Conservation (phyloP, 495 filamentous ascomycete species). For the Penicillium cosmopolitanum region DNA sequence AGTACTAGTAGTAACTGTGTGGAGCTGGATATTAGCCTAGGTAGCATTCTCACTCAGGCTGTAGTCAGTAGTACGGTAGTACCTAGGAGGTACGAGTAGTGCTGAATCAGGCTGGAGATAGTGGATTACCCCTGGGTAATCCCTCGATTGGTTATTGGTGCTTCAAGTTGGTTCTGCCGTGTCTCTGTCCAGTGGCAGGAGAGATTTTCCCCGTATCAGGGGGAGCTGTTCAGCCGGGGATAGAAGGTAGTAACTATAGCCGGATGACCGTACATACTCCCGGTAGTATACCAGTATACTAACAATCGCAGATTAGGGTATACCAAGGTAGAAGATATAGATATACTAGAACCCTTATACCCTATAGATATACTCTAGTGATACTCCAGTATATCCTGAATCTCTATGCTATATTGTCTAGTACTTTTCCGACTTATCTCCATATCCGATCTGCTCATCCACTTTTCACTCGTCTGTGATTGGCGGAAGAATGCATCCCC, state of each 20-base stretch:
- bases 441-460: conserved; percentile 2
- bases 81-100: no score
- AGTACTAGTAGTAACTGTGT: not conserved
- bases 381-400: not conserved
- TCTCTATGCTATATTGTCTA: not conserved
- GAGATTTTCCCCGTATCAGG: conserved; percentile 34
- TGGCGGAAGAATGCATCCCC: conserved; percentile 44
- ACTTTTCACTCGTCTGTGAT: conserved; percentile 22
- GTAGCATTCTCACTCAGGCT: no score
- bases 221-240: not conserved
- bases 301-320: no score
- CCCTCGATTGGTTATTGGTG: not conserved
- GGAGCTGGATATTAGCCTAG: no score
- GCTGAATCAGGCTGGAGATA: no score
- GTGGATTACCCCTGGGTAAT: conserved; percentile 3
- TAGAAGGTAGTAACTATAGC: not conserved
- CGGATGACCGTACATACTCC: no score
- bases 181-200: conserved; percentile 1
- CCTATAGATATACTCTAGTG: no score
- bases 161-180: conserved; percentile 16
- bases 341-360: no score
- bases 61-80: no score
- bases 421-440: not conserved
- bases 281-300: no score
- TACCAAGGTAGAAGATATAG: no score